Evolutionary conservation across 345 rosid genomes (phyloP).

Genomic region (Leavenworthia alabamica): DNA sequence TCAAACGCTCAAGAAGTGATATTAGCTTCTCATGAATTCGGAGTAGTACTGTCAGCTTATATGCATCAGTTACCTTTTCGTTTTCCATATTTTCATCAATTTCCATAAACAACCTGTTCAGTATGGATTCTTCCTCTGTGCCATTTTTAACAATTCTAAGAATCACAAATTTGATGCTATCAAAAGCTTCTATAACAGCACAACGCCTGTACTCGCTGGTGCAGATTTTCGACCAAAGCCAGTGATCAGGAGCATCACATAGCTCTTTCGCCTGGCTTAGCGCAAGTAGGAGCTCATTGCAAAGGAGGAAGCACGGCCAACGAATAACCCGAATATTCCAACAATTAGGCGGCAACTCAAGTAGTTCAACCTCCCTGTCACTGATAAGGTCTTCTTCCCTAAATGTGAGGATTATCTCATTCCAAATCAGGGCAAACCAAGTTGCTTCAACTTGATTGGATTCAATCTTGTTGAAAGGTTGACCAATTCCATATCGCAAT

Average conservation of each 20-base stretch:
- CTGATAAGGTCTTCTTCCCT: constrained; percentile 85
- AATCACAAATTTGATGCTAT: constrained; percentile 65
- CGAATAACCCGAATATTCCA: constrained; percentile 83
- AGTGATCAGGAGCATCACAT: constrained; percentile 57
- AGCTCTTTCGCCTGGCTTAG: constrained; percentile 73
- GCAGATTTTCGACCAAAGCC: constrained; percentile 79
- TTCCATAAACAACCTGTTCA: constrained; percentile 41
- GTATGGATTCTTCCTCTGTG: constrained; percentile 58
- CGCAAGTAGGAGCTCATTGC: constrained; percentile 85
- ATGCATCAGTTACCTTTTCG: constrained; percentile 39
- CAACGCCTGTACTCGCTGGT: constrained; percentile 77
- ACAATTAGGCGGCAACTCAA: constrained; percentile 73
- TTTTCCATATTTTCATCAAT: constrained; percentile 44
- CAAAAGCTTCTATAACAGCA: constrained; percentile 85
- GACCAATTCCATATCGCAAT: constrained; percentile 84
- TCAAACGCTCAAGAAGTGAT: constrained; percentile 57
- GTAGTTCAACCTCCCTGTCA: constrained; percentile 67
- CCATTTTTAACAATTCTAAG: constrained; percentile 41
- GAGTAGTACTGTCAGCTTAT: constrained; percentile 41
- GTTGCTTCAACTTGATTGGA: constrained; percentile 81
- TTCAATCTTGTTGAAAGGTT: constrained; percentile 66
- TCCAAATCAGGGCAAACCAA: constrained; percentile 87
- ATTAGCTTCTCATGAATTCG: constrained; percentile 58
- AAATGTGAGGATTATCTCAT: constrained; percentile 63
- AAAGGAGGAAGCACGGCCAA: constrained; percentile 83